Percentiles rank a stretch among this genome's conserved stretches.
Evolutionary conservation across 306 rosid genomes (phyloP).

Genomic region (Acacia crassicarpa): DNA sequence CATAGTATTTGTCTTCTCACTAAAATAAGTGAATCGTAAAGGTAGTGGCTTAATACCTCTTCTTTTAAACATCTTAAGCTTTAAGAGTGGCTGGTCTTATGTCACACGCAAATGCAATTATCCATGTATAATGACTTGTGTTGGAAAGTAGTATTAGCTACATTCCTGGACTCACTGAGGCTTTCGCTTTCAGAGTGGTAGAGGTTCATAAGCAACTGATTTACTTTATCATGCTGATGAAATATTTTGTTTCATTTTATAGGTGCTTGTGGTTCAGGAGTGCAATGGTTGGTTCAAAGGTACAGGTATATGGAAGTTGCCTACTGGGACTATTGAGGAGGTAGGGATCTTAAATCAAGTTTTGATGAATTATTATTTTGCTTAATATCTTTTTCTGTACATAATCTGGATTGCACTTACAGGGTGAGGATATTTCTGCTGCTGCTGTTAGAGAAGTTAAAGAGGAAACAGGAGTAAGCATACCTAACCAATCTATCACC

Average conservation of each 20-base stretch:
- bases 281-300: slow-evolving; percentile 55
- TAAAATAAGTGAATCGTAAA: neutral
- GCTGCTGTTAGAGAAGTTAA: slow-evolving; percentile 86
- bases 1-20: neutral
- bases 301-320: slow-evolving; percentile 81
- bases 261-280: slow-evolving; percentile 95
- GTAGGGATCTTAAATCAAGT: slow-evolving; percentile 37
- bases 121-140: neutral
- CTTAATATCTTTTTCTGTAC: neutral
- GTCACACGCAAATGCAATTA: neutral
- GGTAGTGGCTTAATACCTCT: neutral
- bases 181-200: neutral
- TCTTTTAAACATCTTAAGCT: neutral
- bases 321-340: slow-evolving; percentile 75
- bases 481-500: neutral
- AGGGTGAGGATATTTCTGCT: slow-evolving; percentile 78
- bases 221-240: neutral
- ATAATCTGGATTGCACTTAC: slow-evolving; percentile 15
- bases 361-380: neutral
- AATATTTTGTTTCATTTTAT: slow-evolving; percentile 30
- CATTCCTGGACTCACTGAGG: neutral
- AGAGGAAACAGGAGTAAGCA: slow-evolving; percentile 95
- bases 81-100: neutral
- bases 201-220: neutral
- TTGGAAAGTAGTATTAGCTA: neutral